Evolutionary conservation across 1,139 yeast species (phyloP), one percentile per base, ranked within the genome.

Genomic region (Kodamaea anthophila): DNA sequence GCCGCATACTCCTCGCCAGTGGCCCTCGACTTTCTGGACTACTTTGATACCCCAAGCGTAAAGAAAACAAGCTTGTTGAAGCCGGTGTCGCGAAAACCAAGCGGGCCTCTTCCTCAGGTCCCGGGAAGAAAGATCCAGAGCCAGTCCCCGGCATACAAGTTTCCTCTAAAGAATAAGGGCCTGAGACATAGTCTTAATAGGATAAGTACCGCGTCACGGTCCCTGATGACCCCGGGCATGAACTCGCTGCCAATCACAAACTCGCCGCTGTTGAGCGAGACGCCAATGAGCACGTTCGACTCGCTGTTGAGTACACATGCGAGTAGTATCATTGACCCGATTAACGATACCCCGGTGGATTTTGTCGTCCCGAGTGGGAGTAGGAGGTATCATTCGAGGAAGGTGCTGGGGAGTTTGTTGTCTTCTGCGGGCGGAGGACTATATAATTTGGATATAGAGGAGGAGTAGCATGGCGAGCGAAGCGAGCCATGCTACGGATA

Each of bases 311-410:
- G 47, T 13, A 41, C 37, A 26, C 39, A 37, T 23, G 23, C 43
- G 8, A 40, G 53, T 25, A 47, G 57, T 9, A 44, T 60, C 15
- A 49, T 58, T 28, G 67, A 63, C 40, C 64, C 67, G 4, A 60
- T 62, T 30, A 61, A 60, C 39, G 71, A 63, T 34, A 44, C 65
- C 8, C 69, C 70, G 9, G 66, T 61, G 28, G 70, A 65, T 36
- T 60, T 60, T 32, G 42, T 56, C 3, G 56, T 59, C 14, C 59
- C 63, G 4, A 41, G 28, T 37, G 28, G 21, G 9, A 22, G 29
- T 13, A 24, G 24, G 18, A 29, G 41, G 21, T 34, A 36, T 27
- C 53, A 48, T 27, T 34, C 48, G 8, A 40, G 52, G 29, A 44
- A 43, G 29, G 33, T 44, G 9, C 45, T 55, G 9, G 52, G 53